Evolutionary conservation across 2,329 filamentous ascomycete species (phyloP), one percentile per base, ranked within the genome.

Genomic region (Pseudocercospora fijiensis): DNA sequence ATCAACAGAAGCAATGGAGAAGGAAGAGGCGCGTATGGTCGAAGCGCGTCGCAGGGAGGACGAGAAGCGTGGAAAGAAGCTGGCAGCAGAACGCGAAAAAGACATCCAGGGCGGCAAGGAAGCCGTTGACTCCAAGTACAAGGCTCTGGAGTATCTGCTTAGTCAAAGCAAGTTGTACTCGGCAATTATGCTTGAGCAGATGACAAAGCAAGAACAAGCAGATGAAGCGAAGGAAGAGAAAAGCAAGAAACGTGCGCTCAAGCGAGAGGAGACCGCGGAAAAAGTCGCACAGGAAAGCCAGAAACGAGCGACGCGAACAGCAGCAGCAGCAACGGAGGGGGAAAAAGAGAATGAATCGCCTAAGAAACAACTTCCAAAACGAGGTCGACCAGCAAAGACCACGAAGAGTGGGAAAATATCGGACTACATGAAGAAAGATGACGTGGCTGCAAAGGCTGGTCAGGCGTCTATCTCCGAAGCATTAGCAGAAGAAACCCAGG

Each of bases 341-440:
- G 67, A 69, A 7, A 47, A 65, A 4, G 68, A 69, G 10, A 51
- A 30, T 20, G 41, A 65, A 33, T 45, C 68, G 10, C 60, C 64
- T 1, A 69, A 68, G 60, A 73, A 71, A 61, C 66, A 71, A 27
- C 60, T 70, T 24, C 66, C 71, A 2, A 66, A 61, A 6, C 67
- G 73, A 24, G 79, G 78, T n/a, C 71, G 75, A 45, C 74, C 76
- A 7, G 28, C 67, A 3, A 81, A 79, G 72, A 65, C 65, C 11
- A 65, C 67, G 16, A 72, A 69, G 53, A 71, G 70, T 74, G 75
- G 76, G 24, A 83, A 81, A 62, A 88, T 89, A 37, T 82, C 84
- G 0, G 83, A 81, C 65, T 88, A 85, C 69, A 85, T 88, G 72
- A 84, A 84, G 65, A 87, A 86, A 67, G 82, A 83, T 26, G 82